A percentile compares a stretch with the other conserved stretches of the same genome.
Conservation (phyloP, 1,139 yeast genomes). For the Nakaseomyces uthaithaninus region DNA sequence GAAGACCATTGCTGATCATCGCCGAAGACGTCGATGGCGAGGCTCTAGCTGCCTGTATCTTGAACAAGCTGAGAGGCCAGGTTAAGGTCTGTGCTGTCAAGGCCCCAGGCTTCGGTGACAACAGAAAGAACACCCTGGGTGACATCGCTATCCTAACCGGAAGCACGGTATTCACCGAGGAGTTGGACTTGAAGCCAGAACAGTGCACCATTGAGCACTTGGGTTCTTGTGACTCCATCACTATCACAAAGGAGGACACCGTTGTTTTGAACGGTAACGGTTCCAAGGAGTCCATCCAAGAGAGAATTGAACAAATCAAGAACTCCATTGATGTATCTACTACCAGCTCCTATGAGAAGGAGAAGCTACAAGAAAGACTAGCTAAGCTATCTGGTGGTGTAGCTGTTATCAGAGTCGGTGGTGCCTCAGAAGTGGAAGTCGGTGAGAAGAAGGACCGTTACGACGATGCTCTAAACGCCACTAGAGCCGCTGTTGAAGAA, state of each 20-base stretch:
- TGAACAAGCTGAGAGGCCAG: slow-evolving; percentile 98
- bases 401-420: slow-evolving; percentile 97
- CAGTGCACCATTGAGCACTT: slow-evolving; percentile 85
- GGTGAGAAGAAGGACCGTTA: slow-evolving; percentile 99
- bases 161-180: slow-evolving; percentile 98
- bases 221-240: slow-evolving; percentile 89
- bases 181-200: slow-evolving; percentile 95
- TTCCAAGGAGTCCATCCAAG: slow-evolving; percentile 72
- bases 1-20: slow-evolving; percentile 90
- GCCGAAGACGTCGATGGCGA: slow-evolving; percentile 99
- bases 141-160: slow-evolving; percentile 96
- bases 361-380: slow-evolving; percentile 95
- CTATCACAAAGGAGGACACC: slow-evolving; percentile 96
- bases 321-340: slow-evolving; percentile 63
- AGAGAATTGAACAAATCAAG: slow-evolving; percentile 96
- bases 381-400: slow-evolving; percentile 99
- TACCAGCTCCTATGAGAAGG: slow-evolving; percentile 93
- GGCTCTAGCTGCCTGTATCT: slow-evolving; percentile 97
- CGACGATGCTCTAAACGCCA: slow-evolving; percentile 97
- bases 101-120: slow-evolving; percentile 99
- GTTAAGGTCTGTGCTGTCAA: slow-evolving; percentile 97
- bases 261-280: slow-evolving; percentile 96
- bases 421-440: slow-evolving; percentile 96
- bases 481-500: slow-evolving; percentile 99
- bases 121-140: slow-evolving; percentile 96